Evolutionary conservation across 1,284 basidiomycete genomes (phyloP).

Genomic region (Irpex rosettiformis): DNA sequence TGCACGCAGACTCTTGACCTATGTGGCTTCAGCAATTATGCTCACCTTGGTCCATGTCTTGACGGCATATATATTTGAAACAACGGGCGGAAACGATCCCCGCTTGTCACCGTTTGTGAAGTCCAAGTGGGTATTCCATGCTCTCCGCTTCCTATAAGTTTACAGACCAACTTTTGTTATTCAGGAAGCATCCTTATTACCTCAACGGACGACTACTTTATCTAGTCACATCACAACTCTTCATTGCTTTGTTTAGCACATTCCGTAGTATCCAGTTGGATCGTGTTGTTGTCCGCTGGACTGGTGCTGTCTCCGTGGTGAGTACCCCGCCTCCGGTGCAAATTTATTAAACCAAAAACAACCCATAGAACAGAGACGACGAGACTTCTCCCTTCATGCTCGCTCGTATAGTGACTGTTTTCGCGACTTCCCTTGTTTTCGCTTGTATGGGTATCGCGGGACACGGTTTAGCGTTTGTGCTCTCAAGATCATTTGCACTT

Average conservation of each 20-base stretch:
- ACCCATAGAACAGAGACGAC: background rate
- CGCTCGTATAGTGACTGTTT: slow-evolving; percentile 31
- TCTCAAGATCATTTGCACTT: slow-evolving; percentile 40
- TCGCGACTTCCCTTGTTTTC: slow-evolving; percentile 39
- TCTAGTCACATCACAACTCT: slow-evolving; percentile 48
- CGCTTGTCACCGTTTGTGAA: slow-evolving; percentile 55
- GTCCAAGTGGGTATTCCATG: slow-evolving; percentile 46
- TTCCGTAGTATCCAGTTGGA: slow-evolving; percentile 56
- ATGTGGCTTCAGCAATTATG: slow-evolving; percentile 40
- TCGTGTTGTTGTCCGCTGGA: slow-evolving; percentile 53
- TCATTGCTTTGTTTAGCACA: slow-evolving; percentile 41
- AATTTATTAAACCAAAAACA: background rate
- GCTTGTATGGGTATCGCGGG: slow-evolving; percentile 34
- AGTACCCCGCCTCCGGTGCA: slow-evolving; percentile 5
- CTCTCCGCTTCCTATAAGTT: background rate
- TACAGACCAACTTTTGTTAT: background rate
- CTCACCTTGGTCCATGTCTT: slow-evolving; percentile 40
- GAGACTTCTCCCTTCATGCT: slow-evolving; percentile 20
- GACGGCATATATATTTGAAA: slow-evolving; percentile 32
- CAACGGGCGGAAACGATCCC: slow-evolving; percentile 30
- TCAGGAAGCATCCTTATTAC: slow-evolving; percentile 67
- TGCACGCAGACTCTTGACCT: slow-evolving; percentile 38
- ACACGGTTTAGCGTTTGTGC: slow-evolving; percentile 41
- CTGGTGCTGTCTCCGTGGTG: slow-evolving; percentile 18
- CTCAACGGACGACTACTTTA: slow-evolving; percentile 64